Base-by-base conservation (phyloP, 148 eudicot genomes). In the Rhododendron vialii region DNA sequence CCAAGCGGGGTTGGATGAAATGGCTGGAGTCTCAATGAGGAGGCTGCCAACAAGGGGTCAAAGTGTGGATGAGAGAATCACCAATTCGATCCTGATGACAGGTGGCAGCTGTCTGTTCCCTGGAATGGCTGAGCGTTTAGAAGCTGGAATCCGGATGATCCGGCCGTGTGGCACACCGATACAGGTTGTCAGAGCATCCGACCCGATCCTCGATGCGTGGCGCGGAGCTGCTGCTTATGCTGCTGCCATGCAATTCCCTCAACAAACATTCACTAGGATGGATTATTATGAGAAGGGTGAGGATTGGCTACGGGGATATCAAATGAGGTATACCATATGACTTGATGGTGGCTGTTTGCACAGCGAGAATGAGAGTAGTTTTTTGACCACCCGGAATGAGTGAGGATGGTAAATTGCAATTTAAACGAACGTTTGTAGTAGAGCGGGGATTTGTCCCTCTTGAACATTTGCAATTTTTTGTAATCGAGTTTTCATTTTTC, bases 201-300 rank as follows among this genome's bases (percentile, higher is more conserved):
- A 98, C 86, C 93, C 98, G 0, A 88, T 94, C 81, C 89, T 87
- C 24, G 99, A 98, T 89, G 98, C 99, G 14, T 98, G 99, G 99
- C 94, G 98, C 81, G 99, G 99, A 36, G 99, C 98, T 38, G 85
- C 99, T 86, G 81, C 88, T 1, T 98, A 93, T 91, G 99, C 98
- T 57, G 88, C 94, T 79, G 85, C 96, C 5, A 45, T 81, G 86
- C 91, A 88, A 22, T 98, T 98, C 85, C 89, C 86, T 0, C 90
- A 84, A 85, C 98, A 93, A 65, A 92, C 93, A 20, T 93, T 97
- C 48, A 92, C 84, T 79, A 92, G 88, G 89, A 87, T 85, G 92
- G 99, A 98, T 89, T 98, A 95, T 87, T 91, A 91, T 73, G 99
- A 98, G 87, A 95, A 92, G 89, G 99, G 99, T 35, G 99, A 98